Conservation (phyloP, 2,329 filamentous ascomycete genomes). For the Fusarium sp. region DNA sequence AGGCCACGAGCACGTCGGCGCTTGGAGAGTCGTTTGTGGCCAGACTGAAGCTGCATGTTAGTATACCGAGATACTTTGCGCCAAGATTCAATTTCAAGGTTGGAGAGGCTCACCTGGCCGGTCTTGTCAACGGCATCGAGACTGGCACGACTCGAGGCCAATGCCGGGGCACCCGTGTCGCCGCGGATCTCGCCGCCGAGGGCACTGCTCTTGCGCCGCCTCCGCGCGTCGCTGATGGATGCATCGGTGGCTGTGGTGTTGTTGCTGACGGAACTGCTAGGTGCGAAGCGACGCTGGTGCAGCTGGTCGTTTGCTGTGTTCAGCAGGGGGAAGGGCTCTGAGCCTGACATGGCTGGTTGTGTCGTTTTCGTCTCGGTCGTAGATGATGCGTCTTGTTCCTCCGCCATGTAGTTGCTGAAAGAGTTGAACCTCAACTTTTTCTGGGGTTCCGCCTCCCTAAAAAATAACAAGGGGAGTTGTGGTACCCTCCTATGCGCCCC, state of each 20-base stretch:
- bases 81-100: background rate
- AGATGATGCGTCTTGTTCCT: background rate
- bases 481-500: conserved; percentile 24
- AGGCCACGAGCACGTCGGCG: conserved; percentile 67
- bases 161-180: conserved; percentile 67
- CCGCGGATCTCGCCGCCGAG: conserved; percentile 66
- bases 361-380: background rate
- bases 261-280: conserved; percentile 43
- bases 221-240: conserved; percentile 55
- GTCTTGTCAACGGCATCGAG: conserved; percentile 48
- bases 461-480: background rate
- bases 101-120: conserved; percentile 27
- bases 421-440: conserved; percentile 10
- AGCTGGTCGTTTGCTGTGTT: conserved; percentile 64
- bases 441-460: background rate
- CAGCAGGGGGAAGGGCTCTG: conserved; percentile 69
- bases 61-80: conserved; percentile 1
- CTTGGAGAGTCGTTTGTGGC: conserved; percentile 62
- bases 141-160: conserved; percentile 65
- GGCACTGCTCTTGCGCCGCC: conserved; percentile 68
- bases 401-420: background rate
- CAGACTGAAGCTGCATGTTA: conserved; percentile 34
- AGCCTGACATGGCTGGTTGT: conserved; percentile 54
- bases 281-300: conserved; percentile 51
- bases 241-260: conserved; percentile 40